A percentile compares a stretch with the other conserved stretches of the same genome.
These are phyloP conservation scores for Cafeteria roenbergensis DNA, from an alignment of 108 stramenopile species.

Conservation along the genomic window DNA sequence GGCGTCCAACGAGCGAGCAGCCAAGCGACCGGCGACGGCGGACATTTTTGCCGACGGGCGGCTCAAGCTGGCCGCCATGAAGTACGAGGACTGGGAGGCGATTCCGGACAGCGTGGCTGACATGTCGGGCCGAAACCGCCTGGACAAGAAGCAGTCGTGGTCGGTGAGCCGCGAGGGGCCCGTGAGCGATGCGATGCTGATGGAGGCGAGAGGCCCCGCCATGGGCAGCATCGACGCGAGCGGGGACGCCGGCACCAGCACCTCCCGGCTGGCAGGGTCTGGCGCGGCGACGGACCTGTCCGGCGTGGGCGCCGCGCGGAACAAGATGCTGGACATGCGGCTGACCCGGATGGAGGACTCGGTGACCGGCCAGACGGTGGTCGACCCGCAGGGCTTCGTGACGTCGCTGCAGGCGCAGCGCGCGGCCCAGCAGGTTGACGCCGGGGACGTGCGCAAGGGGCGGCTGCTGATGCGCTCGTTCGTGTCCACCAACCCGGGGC, in stretches of 20 bases:
- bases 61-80: slow-evolving; percentile 63
- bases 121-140: slow-evolving; percentile 63
- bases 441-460: slow-evolving; percentile 85
- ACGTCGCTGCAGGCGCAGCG: slow-evolving; percentile 62
- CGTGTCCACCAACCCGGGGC: slow-evolving; percentile 86
- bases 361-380: slow-evolving; percentile 68
- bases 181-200: slow-evolving; percentile 30
- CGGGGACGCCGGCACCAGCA: slow-evolving; percentile 1
- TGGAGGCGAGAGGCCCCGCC: slow-evolving; percentile 35
- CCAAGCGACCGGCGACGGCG: slow-evolving; percentile 46
- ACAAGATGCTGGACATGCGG: slow-evolving; percentile 62
- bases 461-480: slow-evolving; percentile 77
- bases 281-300: slow-evolving; percentile 33
- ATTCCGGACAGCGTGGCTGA: slow-evolving; percentile 91
- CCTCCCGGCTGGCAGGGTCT: background rate
- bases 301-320: slow-evolving; percentile 8
- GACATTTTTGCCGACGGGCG: slow-evolving; percentile 91
- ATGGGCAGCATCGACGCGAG: slow-evolving; percentile 27
- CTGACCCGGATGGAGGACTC: slow-evolving; percentile 77
- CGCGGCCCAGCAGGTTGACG: slow-evolving; percentile 34
- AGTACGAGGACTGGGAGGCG: slow-evolving; percentile 78
- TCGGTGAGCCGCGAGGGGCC: slow-evolving; percentile 68
- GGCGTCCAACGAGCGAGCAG: slow-evolving; percentile 37
- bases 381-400: slow-evolving; percentile 85
- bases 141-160: slow-evolving; percentile 66